Base-by-base conservation (phyloP, 2,329 filamentous ascomycete species). In the Diaporthe sp. region DNA sequence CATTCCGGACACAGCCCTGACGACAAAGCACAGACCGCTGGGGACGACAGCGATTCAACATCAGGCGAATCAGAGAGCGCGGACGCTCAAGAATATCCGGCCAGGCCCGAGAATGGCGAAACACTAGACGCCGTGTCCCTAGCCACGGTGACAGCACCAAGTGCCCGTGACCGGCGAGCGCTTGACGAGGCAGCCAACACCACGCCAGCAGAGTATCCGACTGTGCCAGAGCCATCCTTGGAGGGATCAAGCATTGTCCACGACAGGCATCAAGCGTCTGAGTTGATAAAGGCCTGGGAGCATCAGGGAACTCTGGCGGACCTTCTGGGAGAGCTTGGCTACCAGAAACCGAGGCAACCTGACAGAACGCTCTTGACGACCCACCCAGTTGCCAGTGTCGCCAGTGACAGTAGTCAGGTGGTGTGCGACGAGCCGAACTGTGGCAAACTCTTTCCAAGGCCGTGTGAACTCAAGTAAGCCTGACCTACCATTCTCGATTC, bases 391-490 rank as follows among this genome's bases (percentile, higher is more conserved):
- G 50, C 4, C 65, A 58, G 51, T 37, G 13, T n/a, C 25, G 25
- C 35, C 32, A 44, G 51, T 59, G 72, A 70, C 13, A 59, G 47
- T n/a, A 78, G 76, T 37, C 76, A 74, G 32, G 76, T 15, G 68
- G 78, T 17, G 72, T 76, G 75, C 42, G 22, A 51, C 12, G 37
- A 42, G 35, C 37, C 37, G n/a, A 59, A 42, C 15, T 92, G 90
- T 71, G 7, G 42, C 5, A 91, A 90, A 77, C 75, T 71, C 1
- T 91, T 88, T 72, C 77, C 76, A 4, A 85, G 90, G 47, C 86
- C 79, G 39, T 92, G 89, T 78, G 90, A 92, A 78, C 83, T 92
- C 37, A 92, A 87, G 90, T 92, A 84, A 74, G 86, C 77, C 8
- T 37, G 27, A 39, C 10, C 13, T 19, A 66, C 7, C 32, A 65